phyloP scores from a whole-genome alignment of 179 eudicot species.

The Heliamphora pulchella region DNA sequence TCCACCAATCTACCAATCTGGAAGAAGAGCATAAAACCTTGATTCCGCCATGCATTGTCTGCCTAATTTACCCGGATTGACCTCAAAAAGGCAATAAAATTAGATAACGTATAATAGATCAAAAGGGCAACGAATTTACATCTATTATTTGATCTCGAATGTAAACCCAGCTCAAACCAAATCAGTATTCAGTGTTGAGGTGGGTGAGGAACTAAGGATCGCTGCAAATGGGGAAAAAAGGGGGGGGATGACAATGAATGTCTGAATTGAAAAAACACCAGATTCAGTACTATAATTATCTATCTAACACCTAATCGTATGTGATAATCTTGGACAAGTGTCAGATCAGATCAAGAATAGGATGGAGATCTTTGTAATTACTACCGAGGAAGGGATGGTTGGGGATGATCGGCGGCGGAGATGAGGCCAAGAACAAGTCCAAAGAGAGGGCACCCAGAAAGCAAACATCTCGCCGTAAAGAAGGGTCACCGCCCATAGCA shows the following conservation, averaged over 20 bases:
- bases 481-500: conserved; percentile 56
- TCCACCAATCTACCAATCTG: background rate
- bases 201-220: too few species aligned
- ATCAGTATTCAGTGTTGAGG: background rate
- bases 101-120: too few species aligned
- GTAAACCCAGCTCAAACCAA: conserved; percentile 5
- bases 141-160: background rate
- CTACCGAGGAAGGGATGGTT: conserved; percentile 22
- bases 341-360: background rate
- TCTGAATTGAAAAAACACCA: too few species aligned
- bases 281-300: too few species aligned
- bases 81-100: background rate
- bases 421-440: conserved; percentile 83
- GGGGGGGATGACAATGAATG: too few species aligned
- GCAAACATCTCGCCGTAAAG: conserved; percentile 90
- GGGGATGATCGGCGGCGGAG: conserved; percentile 21
- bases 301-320: background rate
- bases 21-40: background rate
- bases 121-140: background rate
- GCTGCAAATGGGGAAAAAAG: too few species aligned
- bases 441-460: conserved; percentile 56
- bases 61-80: background rate
- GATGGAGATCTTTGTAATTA: background rate
- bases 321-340: background rate
- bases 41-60: background rate